Evolutionary conservation across 1,284 basidiomycete genomes (phyloP), one percentile per base, ranked within the genome.

Genomic region (Peniophora sp.): DNA sequence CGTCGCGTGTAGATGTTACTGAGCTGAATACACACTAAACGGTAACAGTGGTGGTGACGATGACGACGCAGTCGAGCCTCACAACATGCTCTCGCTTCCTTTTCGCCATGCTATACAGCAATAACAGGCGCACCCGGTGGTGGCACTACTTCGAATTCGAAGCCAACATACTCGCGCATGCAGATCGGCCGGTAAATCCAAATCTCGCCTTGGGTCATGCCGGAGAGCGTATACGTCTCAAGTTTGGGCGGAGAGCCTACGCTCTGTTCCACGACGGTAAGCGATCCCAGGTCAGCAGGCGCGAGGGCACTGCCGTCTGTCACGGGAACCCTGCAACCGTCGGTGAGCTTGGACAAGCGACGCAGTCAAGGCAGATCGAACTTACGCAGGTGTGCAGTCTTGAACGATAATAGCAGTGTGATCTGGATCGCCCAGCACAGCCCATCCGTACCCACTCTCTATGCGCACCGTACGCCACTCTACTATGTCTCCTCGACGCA

Each of bases 401-500:
- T 45, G 11, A 8, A 45, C 44, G n/a, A 45, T 45, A 9, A 45
- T 20, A 6, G 44, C 44, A 9, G 44, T 45, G 20, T 45, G 44
- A 8, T 45, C 44, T 20, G 44, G 44, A 24, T 45, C 44, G 8
- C 44, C 44, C 19, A 45, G n/a, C n/a, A 22, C n/a, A 8, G 20
- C 3, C 44, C 44, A 45, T 3, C 44, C 44, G 9, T 16, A 24
- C 8, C 44, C 19, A n/a, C 23, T 20, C 23, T 45, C 44, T 19
- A 45, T 24, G 14, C 44, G 44, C 20, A 24, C 44, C n/a, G 20
- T 45, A 9, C 23, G 19, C 44, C 44, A 45, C 20, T 45, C 44
- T 6, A 45, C 44, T 3, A 45, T n/a, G 56, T 82, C 79, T 10
- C 79, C 79, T 43, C 76, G 60, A 11, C 78, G 65, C 6, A 81